Evolutionary conservation across 1,139 yeast species (phyloP), one percentile per base, ranked within the genome.

Genomic region (Trichomonascaceae sp.): DNA sequence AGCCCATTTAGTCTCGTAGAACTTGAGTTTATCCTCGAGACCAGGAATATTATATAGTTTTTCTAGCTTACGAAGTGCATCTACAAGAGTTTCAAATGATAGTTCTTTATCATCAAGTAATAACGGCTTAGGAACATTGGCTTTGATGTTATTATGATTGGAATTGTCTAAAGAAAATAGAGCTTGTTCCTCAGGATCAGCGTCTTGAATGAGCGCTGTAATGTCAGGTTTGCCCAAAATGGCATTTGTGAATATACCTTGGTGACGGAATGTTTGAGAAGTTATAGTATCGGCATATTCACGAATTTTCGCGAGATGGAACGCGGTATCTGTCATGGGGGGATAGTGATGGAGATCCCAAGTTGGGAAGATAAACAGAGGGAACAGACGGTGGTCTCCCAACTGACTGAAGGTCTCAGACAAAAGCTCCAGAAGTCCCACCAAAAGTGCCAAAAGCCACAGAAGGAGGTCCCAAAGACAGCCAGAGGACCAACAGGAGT

Each of bases 241-340:
- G 5, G 90, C 83, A 62, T 84, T 84, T 43, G 88, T 81, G 68
- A 84, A 85, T 39, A 81, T 76, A 1, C 87, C 87, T 0, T 86
- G 79, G 0, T 76, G 72, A 1, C 74, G 66, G 63, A 82, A 82
- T 53, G 77, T 68, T 9, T 76, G 71, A 1, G 73, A 65, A 45
- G 63, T 64, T 43, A 65, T 68, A 7, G 70, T 72, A 55, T 65
- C 62, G 0, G 71, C 63, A 30, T 63, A 52, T 39, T 64, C 66
- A 7, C 57, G 58, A 15, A 67, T 57, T 49, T 61, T 61, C 15
- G 58, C 55, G n/a, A 66, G 53, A 27, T 44, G 45, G 19, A 50
- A 50, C 39, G 43, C 18, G 49, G 24, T 43, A 17, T 49, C 51
- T n/a, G 45, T 12, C 51, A 49, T 49, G 27, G 18, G 2, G 27